Conservation (phyloP, 768 basidiomycete species). For the Auricularia cornea region DNA sequence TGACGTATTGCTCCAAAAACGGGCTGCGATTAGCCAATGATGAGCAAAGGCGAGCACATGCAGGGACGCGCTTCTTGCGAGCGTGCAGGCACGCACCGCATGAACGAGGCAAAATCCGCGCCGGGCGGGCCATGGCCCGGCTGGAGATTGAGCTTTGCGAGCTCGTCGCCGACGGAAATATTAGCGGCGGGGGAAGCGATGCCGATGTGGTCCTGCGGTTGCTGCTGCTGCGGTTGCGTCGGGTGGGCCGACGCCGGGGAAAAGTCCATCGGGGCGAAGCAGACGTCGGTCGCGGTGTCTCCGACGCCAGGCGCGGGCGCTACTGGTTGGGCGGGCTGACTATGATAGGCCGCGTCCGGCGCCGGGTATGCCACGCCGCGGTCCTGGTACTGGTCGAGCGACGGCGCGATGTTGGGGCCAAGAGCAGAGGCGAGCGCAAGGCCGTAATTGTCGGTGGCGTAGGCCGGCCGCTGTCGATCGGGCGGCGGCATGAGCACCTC, state of each 20-base stretch:
- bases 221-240: neutral
- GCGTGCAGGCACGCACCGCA: slow-evolving; percentile 41
- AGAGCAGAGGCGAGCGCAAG: neutral
- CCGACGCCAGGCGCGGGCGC: neutral
- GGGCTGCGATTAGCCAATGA: slow-evolving; percentile 38
- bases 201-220: neutral
- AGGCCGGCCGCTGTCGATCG: neutral
- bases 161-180: neutral
- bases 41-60: slow-evolving; percentile 15
- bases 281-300: neutral
- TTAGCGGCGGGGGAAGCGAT: neutral
- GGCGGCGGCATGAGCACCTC: neutral
- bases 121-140: slow-evolving; percentile 40
- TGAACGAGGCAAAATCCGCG: slow-evolving; percentile 72
- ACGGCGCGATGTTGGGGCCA: neutral
- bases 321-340: neutral
- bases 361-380: neutral
- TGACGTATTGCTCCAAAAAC: slow-evolving; percentile 77
- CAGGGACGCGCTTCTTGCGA: neutral
- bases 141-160: neutral
- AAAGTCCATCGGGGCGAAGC: neutral
- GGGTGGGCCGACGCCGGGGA: neutral
- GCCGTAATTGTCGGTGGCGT: neutral
- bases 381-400: neutral
- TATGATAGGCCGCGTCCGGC: neutral